Percentiles rank a stretch among this genome's conserved stretches.
Evolutionary conservation across 257 asterid species (phyloP).

Genomic region (Paraleonurus japonicus): DNA sequence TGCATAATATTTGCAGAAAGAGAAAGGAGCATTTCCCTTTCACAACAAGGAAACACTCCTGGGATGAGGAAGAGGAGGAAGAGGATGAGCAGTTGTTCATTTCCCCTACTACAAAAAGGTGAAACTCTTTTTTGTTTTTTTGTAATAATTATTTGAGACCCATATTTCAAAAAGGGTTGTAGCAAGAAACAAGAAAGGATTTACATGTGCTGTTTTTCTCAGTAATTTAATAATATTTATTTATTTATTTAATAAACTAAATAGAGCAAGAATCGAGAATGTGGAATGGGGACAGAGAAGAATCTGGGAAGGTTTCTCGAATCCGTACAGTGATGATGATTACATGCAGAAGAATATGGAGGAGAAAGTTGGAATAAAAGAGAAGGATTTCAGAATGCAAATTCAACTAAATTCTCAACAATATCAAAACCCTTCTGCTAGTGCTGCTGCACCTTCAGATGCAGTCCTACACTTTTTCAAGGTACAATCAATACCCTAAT

Average conservation of each 20-base stretch:
- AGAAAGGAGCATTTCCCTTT: constrained; percentile 35
- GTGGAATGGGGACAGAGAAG: constrained; percentile 52
- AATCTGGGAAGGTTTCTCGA: constrained; percentile 12
- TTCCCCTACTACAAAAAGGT: constrained; percentile 57
- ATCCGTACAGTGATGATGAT: constrained; percentile 57
- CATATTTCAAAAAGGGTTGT: constrained; percentile 33
- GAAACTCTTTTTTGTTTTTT: background rate
- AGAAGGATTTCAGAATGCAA: constrained; percentile 32
- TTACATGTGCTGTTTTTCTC: background rate
- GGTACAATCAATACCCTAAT: constrained; percentile 53
- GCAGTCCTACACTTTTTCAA: constrained; percentile 44
- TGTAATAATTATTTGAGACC: constrained; percentile 6
- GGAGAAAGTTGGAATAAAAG: constrained; percentile 40
- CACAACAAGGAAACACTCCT: constrained; percentile 36
- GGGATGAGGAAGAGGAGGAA: constrained; percentile 19
- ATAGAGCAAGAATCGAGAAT: constrained; percentile 44
- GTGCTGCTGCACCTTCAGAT: constrained; percentile 30
- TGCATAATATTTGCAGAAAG: constrained; percentile 34
- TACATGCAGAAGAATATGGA: constrained; percentile 40
- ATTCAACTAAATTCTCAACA: constrained; percentile 32
- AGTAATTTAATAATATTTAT: no score
- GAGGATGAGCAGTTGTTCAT: constrained; percentile 8
- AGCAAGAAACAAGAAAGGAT: background rate
- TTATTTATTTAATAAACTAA: background rate
- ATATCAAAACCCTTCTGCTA: constrained; percentile 39